These are phyloP conservation scores for Clonostachys byssicola DNA, from an alignment of 2,329 filamentous ascomycete genomes.

Conservation along the genomic window DNA sequence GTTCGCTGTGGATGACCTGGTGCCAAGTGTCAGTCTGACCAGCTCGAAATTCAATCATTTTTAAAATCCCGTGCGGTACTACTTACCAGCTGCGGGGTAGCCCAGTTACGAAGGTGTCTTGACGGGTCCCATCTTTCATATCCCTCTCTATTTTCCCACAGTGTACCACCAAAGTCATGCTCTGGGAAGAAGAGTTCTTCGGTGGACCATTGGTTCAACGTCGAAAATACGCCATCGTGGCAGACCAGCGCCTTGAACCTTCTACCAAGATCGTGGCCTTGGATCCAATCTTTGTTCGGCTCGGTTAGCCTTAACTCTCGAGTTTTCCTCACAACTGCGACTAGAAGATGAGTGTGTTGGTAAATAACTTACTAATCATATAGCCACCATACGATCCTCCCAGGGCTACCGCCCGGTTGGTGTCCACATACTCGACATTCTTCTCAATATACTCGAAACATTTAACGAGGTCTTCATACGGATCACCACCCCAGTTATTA, in stretches of 20 bases:
- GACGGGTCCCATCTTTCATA: slow-evolving; percentile 72
- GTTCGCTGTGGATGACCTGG: slow-evolving; percentile 73
- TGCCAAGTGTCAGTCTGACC: neutral
- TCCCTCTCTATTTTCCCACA: slow-evolving; percentile 56
- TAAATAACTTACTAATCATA: slow-evolving; percentile 58
- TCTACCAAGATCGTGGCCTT: slow-evolving; percentile 77
- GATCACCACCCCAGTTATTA: slow-evolving; percentile 78
- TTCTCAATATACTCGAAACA: slow-evolving; percentile 71
- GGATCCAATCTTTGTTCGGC: slow-evolving; percentile 67
- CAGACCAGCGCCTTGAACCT: slow-evolving; percentile 85
- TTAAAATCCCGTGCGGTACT: neutral
- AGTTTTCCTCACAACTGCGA: neutral
- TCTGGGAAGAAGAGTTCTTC: slow-evolving; percentile 70
- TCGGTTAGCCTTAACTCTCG: neutral
- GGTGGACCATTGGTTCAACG: slow-evolving; percentile 57
- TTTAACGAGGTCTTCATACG: slow-evolving; percentile 77
- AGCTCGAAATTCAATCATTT: neutral
- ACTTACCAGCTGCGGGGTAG: slow-evolving; percentile 75
- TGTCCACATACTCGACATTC: slow-evolving; percentile 66
- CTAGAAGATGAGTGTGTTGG: too few species aligned
- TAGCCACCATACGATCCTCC: slow-evolving; percentile 74
- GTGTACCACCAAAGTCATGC: slow-evolving; percentile 60
- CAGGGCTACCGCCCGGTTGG: slow-evolving; percentile 63
- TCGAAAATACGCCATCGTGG: slow-evolving; percentile 83
- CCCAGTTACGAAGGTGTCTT: slow-evolving; percentile 64